Base-by-base conservation (phyloP, 2,329 filamentous ascomycete species). In the Cladophialophora chaetospira region DNA sequence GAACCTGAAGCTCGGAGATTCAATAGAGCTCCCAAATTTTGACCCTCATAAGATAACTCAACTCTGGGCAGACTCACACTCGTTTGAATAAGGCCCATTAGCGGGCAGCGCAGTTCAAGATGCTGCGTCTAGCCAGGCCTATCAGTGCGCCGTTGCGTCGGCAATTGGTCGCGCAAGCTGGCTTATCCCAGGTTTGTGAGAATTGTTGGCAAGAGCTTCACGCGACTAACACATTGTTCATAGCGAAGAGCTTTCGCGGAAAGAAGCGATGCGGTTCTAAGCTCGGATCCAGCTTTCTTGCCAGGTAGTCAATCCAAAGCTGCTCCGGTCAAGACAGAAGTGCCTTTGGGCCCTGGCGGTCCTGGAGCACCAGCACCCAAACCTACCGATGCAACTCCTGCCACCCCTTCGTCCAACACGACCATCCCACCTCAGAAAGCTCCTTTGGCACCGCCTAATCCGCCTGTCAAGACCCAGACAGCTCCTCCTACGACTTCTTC, bases 371-470 rank as follows among this genome's bases (percentile, higher is more conserved):
- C 61, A 46, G 61, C 48, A 45, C 67, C 63, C 25, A 57, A 61
- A 56, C 11, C 48, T 10, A 13, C 33, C 47, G 65, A 63, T 33
- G 62, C 67, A 9, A 67, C 66, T 23, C 67, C 66, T 36, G 60
- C 65, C 33, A 66, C 69, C 26, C 67, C 68, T 45, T 72, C 75
- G 11, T 75, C 77, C 17, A 68, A 71, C 54, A 72, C 77, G n/a
- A 72, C 75, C 40, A 76, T 83, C 47, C 75, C 79, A 58, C 71
- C 78, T 52, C 71, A 78, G 62, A 77, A 76, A 44, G 69, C 80
- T 35, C 76, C 81, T 40, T 72, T 73, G 60, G 73, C 74, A 9
- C 67, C 77, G 19, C 72, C 79, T 26, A 66, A 72, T 65, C 66
- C 64, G 33, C 42, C 42, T 44, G 49, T 63, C 4, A 66, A 73